Base-by-base conservation (phyloP, 495 filamentous ascomycete species). In the Tuber indicum region DNA sequence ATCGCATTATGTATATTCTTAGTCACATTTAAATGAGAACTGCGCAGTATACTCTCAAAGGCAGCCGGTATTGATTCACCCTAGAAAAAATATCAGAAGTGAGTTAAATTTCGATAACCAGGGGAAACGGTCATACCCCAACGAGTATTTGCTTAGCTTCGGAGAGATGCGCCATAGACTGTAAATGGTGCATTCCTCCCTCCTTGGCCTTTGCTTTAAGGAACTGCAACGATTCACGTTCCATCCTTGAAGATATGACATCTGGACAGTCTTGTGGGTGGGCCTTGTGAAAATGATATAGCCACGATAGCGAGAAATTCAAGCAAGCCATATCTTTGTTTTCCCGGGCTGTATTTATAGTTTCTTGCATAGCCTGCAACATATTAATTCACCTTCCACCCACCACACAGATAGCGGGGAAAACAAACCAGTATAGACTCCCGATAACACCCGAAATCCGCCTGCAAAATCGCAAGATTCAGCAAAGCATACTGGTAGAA, bases 401-500 rank as follows among this genome's bases (percentile, higher is more conserved):
- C 10, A 47, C n/a, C 49, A 70, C 4, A 41, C 39, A 62, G n/a
- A 32, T 17, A 39, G 10, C 36, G 26, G 47, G 71, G 47, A 23
- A 49, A 49, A 76, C 46, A 49, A 52, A 79, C 80, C 10, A 92
- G 90, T 26, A 98, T 89, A n/a, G 95, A 94, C 86, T 98, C 96
- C 62, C 88, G 87, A 84, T 93, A 92, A 77, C 93, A 97, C 49
- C 94, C 95, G 85, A 98, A 98, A 84, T 98, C 96, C 4, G 94
- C 93, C 81, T 98, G 95, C 19, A 98, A 88, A 71, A 98, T 92
- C 19, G 93, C 94, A 41, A 97, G 87, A 82, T 97, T 97, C 78
- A 99, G 89, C n/a, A 98, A 86, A 19, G 96, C 96, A 83, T 98
- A 98, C 81, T 98, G 96, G 83, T 98, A 98, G 78, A 94, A 94